These are phyloP conservation scores for Naganishia kalamii DNA, from an alignment of 768 basidiomycete genomes.

Conservation along the genomic window DNA sequence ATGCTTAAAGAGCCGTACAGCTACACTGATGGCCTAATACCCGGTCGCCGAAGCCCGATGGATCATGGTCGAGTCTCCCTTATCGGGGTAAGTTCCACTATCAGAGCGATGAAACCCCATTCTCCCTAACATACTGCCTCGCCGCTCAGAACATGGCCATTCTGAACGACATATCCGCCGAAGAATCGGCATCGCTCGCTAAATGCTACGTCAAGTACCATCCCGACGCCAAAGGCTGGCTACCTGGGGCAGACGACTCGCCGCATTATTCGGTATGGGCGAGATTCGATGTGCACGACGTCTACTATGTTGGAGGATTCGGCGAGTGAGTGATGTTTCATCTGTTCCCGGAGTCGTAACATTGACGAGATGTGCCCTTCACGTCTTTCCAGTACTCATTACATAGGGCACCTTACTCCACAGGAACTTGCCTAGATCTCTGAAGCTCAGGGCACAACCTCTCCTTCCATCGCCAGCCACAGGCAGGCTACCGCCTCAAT, in stretches of 20 bases:
- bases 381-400: neutral
- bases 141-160: constrained; percentile 37
- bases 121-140: neutral
- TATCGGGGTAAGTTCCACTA: constrained; percentile 37
- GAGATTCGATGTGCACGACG: constrained; percentile 34
- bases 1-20: constrained; percentile 31
- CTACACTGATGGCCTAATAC: neutral
- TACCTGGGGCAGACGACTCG: constrained; percentile 27
- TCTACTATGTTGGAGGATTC: constrained; percentile 46
- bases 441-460: neutral
- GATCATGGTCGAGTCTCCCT: constrained; percentile 40
- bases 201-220: constrained; percentile 37
- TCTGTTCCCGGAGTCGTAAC: neutral
- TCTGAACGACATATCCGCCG: constrained; percentile 23
- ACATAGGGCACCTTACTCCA: neutral
- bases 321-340: constrained; percentile 37
- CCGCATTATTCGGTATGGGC: constrained; percentile 37
- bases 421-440: neutral
- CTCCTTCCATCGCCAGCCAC: too few species aligned
- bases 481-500: too few species aligned
- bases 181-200: constrained; percentile 22
- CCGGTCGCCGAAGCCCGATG: constrained; percentile 28
- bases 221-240: constrained; percentile 38
- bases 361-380: neutral
- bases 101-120: neutral